Evolutionary conservation across 768 basidiomycete genomes (phyloP).

Genomic region (Gloeophyllum trabeum): DNA sequence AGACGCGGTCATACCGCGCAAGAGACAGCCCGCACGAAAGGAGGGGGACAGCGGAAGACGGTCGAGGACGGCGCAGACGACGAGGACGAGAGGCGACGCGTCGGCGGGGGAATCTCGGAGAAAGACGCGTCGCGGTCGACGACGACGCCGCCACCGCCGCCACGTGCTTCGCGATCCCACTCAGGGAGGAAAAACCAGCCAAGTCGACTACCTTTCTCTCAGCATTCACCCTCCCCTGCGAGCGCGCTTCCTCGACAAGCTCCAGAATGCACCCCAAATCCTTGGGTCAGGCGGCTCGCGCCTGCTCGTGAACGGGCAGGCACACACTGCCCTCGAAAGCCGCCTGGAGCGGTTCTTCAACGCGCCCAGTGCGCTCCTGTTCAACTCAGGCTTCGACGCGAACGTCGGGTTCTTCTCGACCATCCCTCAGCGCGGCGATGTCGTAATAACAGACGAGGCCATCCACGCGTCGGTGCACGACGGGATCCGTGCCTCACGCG

Average conservation of each 20-base stretch:
- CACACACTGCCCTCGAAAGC: conserved; percentile 62
- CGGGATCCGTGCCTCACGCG: conserved; percentile 59
- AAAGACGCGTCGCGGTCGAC: no score
- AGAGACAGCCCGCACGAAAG: no score
- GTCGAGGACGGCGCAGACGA: no score
- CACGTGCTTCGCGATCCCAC: no score
- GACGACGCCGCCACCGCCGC: no score
- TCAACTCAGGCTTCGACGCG: conserved; percentile 91
- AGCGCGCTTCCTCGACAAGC: conserved; percentile 40
- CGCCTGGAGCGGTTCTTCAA: conserved; percentile 57
- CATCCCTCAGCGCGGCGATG: conserved; percentile 69
- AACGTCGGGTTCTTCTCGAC: conserved; percentile 81
- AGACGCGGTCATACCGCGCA: no score
- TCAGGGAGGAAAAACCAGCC: no score
- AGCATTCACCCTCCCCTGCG: conserved; percentile 49
- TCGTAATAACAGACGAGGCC: conserved; percentile 73
- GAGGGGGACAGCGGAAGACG: no score
- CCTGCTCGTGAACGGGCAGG: conserved; percentile 65
- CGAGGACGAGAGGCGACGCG: no score
- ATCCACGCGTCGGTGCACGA: conserved; percentile 91
- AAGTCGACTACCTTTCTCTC: conserved; percentile 87
- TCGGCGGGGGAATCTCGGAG: no score
- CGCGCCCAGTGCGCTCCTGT: conserved; percentile 59
- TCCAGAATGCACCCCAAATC: conserved; percentile 39
- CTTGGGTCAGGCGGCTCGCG: conserved; percentile 86